Evolutionary conservation across 441 rosid genomes (phyloP), one percentile per base, ranked within the genome.

Genomic region (Arabidopsis hybrid): DNA sequence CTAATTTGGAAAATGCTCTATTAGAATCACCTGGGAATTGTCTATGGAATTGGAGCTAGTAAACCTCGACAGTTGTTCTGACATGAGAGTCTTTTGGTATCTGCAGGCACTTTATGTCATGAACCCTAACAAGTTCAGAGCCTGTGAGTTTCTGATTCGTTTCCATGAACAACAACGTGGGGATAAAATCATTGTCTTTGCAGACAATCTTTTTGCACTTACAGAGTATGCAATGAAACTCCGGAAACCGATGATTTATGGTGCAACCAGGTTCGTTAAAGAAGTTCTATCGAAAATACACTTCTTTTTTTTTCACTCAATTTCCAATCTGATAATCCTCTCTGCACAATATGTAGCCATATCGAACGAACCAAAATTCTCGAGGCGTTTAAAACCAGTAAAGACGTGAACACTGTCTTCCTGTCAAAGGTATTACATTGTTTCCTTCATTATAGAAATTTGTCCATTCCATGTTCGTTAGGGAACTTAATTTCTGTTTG

Each of bases 101-200:
- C 46, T 83, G 77, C 90, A 95, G 99, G 99, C 99, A 18, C 92
- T 93, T 36, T 93, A 95, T 83, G 98, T 95, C 80, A 95, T 95
- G 99, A 95, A 95, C 80, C 99, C 98, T 17, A 93, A 88, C 67
- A 95, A 95, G 84, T 95, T 95, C 86, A 83, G 99, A 82, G 99
- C 98, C 11, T 95, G 98, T 11, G 97, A 95, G 82, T 95, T 91
- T 77, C 83, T 95, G 77, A 89, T 95, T 65, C 85, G 89, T 52
- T 93, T 93, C 82, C 99, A 95, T 75, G 98, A 95, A 85, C 84
- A 84, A 62, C 93, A 88, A 75, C 92, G 96, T 59, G 93, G 92
- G 16, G 99, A 95, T 75, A 93, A 95, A 78, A 93, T 93, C 69
- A 93, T 95, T 55, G 98, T 95, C 61, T 95, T 91, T 81, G 96